These are phyloP conservation scores for Periconia macrospinosa DNA, from an alignment of 2,329 filamentous ascomycete genomes.

Conservation along the genomic window DNA sequence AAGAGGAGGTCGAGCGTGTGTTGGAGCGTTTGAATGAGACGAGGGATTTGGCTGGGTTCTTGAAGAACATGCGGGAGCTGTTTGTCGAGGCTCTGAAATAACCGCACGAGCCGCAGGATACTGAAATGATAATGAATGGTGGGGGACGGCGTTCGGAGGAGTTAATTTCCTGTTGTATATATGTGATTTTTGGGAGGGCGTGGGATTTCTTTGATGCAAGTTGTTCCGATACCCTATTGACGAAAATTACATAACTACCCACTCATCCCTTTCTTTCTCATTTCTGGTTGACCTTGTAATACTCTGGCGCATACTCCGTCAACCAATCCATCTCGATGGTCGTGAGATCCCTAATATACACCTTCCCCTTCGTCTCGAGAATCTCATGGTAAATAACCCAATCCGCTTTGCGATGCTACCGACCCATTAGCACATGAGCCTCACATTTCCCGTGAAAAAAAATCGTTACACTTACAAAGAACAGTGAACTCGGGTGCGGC, in stretches of 20 bases:
- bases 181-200: too few relatives aligned
- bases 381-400: constrained; percentile 97
- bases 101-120: background rate
- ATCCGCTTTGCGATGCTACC: constrained; percentile 86
- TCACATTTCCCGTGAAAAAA: too few relatives aligned
- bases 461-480: constrained; percentile 65
- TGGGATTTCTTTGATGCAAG: too few relatives aligned
- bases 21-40: constrained; percentile 80
- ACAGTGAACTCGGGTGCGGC: constrained; percentile 87
- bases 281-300: constrained; percentile 36
- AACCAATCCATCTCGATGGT: constrained; percentile 94
- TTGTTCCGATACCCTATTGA: too few relatives aligned
- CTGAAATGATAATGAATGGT: too few relatives aligned
- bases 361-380: constrained; percentile 85
- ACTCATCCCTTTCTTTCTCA: constrained; percentile 1
- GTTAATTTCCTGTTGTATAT: too few relatives aligned
- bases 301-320: constrained; percentile 82
- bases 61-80: constrained; percentile 81
- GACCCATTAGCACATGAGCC: background rate
- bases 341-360: constrained; percentile 87
- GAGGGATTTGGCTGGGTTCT: constrained; percentile 68
- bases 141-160: too few relatives aligned
- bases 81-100: constrained; percentile 63
- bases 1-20: constrained; percentile 74
- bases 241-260: too few relatives aligned